Conservation (phyloP, 495 filamentous ascomycete species). For the Penicillium subrubescens region DNA sequence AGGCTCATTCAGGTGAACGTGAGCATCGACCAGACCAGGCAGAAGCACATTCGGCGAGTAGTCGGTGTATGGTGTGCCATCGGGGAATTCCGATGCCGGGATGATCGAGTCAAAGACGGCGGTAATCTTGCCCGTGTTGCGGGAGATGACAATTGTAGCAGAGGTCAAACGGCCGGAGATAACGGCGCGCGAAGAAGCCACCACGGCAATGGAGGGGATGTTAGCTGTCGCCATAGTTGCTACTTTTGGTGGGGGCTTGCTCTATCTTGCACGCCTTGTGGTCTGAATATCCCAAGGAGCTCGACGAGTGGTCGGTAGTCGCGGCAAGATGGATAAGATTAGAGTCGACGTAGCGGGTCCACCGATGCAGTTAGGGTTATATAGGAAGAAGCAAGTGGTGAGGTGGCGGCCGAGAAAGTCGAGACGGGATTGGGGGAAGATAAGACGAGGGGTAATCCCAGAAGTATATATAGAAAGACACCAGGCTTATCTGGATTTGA, state of each 20-base stretch:
- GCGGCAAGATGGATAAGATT: background rate
- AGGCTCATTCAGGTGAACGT: conserved; percentile 97
- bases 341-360: background rate
- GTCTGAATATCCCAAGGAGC: background rate
- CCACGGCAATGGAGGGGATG: conserved; percentile 61
- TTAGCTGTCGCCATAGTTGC: conserved; percentile 36
- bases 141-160: conserved; percentile 79
- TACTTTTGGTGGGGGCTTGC: conserved; percentile 12
- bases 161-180: conserved; percentile 67
- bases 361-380: conserved; percentile 1
- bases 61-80: conserved; percentile 72
- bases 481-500: conserved; percentile 12
- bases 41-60: conserved; percentile 86
- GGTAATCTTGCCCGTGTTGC: conserved; percentile 78
- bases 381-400: background rate
- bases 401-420: background rate
- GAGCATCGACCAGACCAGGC: conserved; percentile 92
- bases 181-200: conserved; percentile 82
- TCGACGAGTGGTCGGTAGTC: conserved; percentile 7
- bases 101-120: conserved; percentile 74
- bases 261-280: conserved; percentile 8
- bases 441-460: conserved; percentile 11
- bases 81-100: conserved; percentile 70
- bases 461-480: conserved; percentile 6
- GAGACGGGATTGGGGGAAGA: conserved; percentile 7